Conservation (phyloP, 306 rosid genomes). For the Fragaria ananassa region DNA sequence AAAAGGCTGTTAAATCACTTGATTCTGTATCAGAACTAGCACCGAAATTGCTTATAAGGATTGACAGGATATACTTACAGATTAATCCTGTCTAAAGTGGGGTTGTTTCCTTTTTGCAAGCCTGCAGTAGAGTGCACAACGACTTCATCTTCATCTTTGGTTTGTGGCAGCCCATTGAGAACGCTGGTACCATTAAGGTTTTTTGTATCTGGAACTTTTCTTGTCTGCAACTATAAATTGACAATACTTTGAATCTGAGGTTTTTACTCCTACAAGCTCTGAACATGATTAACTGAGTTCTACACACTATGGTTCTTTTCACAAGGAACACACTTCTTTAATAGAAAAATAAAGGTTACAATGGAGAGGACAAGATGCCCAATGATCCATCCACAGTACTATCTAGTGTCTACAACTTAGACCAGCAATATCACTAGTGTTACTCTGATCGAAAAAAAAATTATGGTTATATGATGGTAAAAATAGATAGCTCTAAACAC, state of each 20-base stretch:
- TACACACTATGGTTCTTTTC: background rate
- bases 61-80: conserved; percentile 56
- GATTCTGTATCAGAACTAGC: conserved; percentile 13
- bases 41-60: background rate
- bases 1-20: conserved; percentile 8
- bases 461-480: background rate
- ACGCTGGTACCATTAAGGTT: conserved; percentile 25
- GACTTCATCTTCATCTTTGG: conserved; percentile 36
- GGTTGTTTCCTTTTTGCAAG: conserved; percentile 49
- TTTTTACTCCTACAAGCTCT: background rate
- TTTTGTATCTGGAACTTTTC: conserved; percentile 32
- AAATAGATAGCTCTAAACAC: background rate
- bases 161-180: conserved; percentile 18
- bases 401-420: background rate
- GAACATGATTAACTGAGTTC: background rate
- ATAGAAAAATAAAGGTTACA: background rate
- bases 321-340: background rate
- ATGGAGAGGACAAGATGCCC: background rate
- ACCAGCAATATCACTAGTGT: background rate
- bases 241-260: conserved; percentile 9
- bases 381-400: background rate
- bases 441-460: background rate
- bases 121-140: conserved; percentile 34
- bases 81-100: conserved; percentile 77
- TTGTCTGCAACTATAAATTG: conserved; percentile 46